phyloP scores from a whole-genome alignment of 768 basidiomycete genomes.

The Amanita thiersii region DNA sequence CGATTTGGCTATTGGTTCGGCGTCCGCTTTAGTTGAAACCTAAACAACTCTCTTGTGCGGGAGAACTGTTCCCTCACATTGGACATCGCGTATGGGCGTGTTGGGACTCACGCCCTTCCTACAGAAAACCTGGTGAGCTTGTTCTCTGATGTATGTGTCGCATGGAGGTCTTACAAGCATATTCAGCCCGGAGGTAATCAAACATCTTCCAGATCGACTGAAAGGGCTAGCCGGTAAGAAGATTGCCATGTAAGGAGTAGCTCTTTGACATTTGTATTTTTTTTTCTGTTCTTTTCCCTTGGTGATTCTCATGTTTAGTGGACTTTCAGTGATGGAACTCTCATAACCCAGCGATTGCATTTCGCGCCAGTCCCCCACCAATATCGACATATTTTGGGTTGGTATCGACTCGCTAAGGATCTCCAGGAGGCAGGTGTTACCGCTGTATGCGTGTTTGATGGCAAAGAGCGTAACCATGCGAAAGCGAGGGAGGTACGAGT shows the following conservation, averaged over 20 bases:
- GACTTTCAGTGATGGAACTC: constrained; percentile 65
- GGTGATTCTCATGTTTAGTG: constrained; percentile 1
- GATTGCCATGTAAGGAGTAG: constrained; percentile 59
- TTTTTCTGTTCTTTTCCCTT: constrained; percentile 5
- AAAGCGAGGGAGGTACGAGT: constrained; percentile 63
- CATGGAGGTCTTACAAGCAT: background rate
- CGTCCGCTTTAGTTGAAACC: too few relatives aligned
- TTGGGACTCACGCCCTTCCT: constrained; percentile 63
- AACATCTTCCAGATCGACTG: constrained; percentile 56
- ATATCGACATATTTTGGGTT: constrained; percentile 67
- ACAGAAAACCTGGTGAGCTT: constrained; percentile 51
- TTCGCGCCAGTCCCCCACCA: constrained; percentile 58
- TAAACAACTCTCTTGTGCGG: background rate
- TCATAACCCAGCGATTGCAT: constrained; percentile 77
- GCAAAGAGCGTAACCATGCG: constrained; percentile 53
- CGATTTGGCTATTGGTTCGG: background rate
- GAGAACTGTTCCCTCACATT: background rate
- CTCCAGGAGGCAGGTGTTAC: constrained; percentile 46
- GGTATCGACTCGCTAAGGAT: constrained; percentile 65
- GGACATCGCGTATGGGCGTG: constrained; percentile 58
- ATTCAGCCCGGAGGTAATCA: constrained; percentile 56
- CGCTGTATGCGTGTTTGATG: constrained; percentile 78
- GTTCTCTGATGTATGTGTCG: background rate
- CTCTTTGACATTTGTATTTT: constrained; percentile 7
- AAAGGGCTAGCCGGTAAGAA: constrained; percentile 54